Base-by-base conservation (phyloP, 345 rosid genomes). In the Mallotus nudiflorus region DNA sequence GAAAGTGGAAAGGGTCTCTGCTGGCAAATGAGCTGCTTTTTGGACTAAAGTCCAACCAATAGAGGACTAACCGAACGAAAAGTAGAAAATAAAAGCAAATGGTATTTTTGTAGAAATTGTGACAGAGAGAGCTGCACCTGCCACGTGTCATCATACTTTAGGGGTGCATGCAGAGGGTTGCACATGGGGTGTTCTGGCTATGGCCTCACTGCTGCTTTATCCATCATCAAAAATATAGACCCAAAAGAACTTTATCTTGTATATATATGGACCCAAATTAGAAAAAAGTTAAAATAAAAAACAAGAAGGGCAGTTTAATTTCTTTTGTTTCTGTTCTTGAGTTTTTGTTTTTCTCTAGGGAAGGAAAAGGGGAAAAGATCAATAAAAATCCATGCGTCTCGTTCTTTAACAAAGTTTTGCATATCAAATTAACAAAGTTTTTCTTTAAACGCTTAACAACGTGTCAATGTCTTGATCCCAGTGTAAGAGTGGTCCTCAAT, bases 31-130 rank as follows among this genome's bases (percentile, higher is more conserved):
- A 37, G 33, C 54, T n/a, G 27, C 72, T 80, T 77, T 39, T 77
- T 29, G 72, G 71, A 64, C 78, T 54, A 56, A 3, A 60, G 75
- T 75, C 78, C 79, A 74, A 33, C 71, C 59, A 76, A 53, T 45
- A 9, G 4, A 4, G 48, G 72, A 68, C 66, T 29, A 22, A 19
- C 27, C 8, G 7, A 18, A 13, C 39, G 6, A 20, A 71, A 65
- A 44, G 52, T 15, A 14, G 46, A 53, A 49, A 57, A 18, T 22
- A 27, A 51, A 58, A 57, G 51, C n/a, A 10, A 58, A 35, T 42
- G 55, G 15, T 8, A 45, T 9, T 14, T 39, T 33, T 9, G 6
- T 33, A 6, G 37, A 33, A 33, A 33, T 9, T 39, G 4, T 33
- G 37, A 33, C 37, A 33, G 37, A 33, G 37, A n/a, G 37, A 59